Evolutionary conservation across 2,329 filamentous ascomycete species (phyloP).

Genomic region (Arthroderma sp.): DNA sequence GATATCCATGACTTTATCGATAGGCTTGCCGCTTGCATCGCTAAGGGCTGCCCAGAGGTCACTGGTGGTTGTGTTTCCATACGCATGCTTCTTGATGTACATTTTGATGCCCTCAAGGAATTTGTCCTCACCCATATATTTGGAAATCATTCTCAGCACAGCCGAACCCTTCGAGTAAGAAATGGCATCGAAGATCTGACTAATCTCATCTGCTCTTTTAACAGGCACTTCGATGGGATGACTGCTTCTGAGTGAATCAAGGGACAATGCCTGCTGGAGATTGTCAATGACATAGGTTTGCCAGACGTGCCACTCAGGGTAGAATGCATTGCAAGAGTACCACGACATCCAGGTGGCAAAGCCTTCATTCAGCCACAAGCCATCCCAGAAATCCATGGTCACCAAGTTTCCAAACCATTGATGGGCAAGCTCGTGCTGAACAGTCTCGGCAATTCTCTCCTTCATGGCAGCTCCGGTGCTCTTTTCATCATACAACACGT

Average conservation of each 20-base stretch:
- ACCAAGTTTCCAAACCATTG: conserved; percentile 98
- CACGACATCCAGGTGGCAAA: conserved; percentile 88
- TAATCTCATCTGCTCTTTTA: conserved; percentile 88
- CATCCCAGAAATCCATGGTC: conserved; percentile 98
- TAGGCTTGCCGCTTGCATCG: conserved; percentile 80
- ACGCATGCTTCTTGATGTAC: conserved; percentile 94
- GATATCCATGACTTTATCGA: conserved; percentile 80
- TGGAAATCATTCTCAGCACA: conserved; percentile 93
- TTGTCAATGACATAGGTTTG: conserved; percentile 88
- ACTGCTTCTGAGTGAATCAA: conserved; percentile 86
- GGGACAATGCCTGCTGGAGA: conserved; percentile 69
- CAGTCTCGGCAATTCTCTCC: conserved; percentile 85
- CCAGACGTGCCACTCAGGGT: conserved; percentile 98
- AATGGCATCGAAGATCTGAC: conserved; percentile 96
- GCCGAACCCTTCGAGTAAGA: conserved; percentile 96
- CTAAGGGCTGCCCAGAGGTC: conserved; percentile 83
- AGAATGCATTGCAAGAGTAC: conserved; percentile 91
- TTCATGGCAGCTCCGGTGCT: conserved; percentile 77
- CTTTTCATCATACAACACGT: conserved; percentile 83
- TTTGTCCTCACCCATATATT: conserved; percentile 78
- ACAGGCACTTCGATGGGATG: conserved; percentile 95
- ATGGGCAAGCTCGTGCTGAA: conserved; percentile 92
- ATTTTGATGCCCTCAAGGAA: conserved; percentile 85
- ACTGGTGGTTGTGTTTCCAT: conserved; percentile 80
- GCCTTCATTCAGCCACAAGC: conserved; percentile 88